Percentiles rank a stretch among this genome's conserved stretches.
These are phyloP conservation scores for Davidsoniella eucalypti DNA, from an alignment of 2,329 filamentous ascomycete genomes.

Conservation along the genomic window DNA sequence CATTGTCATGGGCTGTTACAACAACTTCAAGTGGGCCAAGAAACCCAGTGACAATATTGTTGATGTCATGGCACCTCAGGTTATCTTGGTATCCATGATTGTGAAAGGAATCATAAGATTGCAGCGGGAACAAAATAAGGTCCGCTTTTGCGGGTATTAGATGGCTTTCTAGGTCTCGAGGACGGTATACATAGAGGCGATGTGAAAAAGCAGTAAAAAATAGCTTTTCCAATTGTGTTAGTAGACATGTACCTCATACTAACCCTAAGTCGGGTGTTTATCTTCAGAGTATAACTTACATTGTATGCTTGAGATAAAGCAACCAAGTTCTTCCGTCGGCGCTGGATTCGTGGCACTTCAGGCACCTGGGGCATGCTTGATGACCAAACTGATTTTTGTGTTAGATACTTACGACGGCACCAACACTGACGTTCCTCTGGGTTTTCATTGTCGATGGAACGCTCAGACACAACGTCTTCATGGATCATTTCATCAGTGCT, in stretches of 20 bases:
- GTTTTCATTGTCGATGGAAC: not conserved
- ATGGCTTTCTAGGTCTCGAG: slow-evolving; percentile 29
- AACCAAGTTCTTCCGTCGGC: slow-evolving; percentile 38
- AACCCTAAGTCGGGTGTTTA: not conserved
- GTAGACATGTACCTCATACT: not conserved
- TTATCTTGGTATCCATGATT: slow-evolving; percentile 34
- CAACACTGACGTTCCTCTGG: not conserved
- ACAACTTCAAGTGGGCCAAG: slow-evolving; percentile 55
- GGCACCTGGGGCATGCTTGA: not conserved
- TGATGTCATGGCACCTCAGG: slow-evolving; percentile 42
- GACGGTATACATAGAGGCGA: slow-evolving; percentile 40
- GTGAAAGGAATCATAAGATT: slow-evolving; percentile 1
- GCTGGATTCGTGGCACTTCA: slow-evolving; percentile 17
- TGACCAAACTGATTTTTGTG: not conserved
- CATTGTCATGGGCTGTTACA: slow-evolving; percentile 53
- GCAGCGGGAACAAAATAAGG: slow-evolving; percentile 30
- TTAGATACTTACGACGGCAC: not conserved
- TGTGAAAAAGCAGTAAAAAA: slow-evolving; percentile 44
- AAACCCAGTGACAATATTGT: slow-evolving; percentile 51
- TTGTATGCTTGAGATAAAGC: slow-evolving; percentile 41
- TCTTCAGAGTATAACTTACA: slow-evolving; percentile 21
- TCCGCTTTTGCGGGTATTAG: slow-evolving; percentile 31
- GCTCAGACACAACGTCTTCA: not conserved
- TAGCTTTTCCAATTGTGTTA: slow-evolving; percentile 24
- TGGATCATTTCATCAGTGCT: not conserved